phyloP scores from a whole-genome alignment of 1,139 yeast species.

The Kluyveromyces sp. region DNA sequence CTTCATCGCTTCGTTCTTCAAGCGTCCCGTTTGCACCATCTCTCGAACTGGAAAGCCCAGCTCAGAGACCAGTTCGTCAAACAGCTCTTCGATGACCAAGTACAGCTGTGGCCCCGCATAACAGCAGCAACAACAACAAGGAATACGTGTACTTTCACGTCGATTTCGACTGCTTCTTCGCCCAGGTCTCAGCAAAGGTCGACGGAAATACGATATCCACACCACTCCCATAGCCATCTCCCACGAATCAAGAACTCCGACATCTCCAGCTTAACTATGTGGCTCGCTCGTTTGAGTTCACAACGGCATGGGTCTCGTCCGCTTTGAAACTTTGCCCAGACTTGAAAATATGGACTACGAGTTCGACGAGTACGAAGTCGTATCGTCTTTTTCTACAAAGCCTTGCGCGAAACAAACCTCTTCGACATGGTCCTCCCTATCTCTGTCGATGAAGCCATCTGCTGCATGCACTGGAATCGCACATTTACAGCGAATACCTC shows the following conservation, averaged over 20 bases:
- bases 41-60: conserved; percentile 81
- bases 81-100: conserved; percentile 13
- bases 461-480: conserved; percentile 48
- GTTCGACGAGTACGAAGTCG: conserved; percentile 59
- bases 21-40: conserved; percentile 81
- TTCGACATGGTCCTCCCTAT: conserved; percentile 67
- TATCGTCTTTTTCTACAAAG: conserved; percentile 50
- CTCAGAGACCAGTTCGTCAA: conserved; percentile 48
- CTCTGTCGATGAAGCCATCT: conserved; percentile 81
- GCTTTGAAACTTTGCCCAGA: conserved; percentile 59
- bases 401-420: conserved; percentile 21
- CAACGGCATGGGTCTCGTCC: conserved; percentile 75
- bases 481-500: conserved; percentile 8
- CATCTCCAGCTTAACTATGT: conserved; percentile 81
- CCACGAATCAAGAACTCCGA: conserved; percentile 57
- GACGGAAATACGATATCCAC: conserved; percentile 42
- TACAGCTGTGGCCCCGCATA: neutral
- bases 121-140: neutral
- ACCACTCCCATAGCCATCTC: conserved; percentile 68
- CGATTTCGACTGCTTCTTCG: conserved; percentile 93
- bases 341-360: conserved; percentile 56
- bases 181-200: conserved; percentile 70
- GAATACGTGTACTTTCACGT: conserved; percentile 45
- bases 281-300: conserved; percentile 60
- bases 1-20: conserved; percentile 63